Conservation (phyloP, 306 rosid genomes). For the Lotus japonicus region DNA sequence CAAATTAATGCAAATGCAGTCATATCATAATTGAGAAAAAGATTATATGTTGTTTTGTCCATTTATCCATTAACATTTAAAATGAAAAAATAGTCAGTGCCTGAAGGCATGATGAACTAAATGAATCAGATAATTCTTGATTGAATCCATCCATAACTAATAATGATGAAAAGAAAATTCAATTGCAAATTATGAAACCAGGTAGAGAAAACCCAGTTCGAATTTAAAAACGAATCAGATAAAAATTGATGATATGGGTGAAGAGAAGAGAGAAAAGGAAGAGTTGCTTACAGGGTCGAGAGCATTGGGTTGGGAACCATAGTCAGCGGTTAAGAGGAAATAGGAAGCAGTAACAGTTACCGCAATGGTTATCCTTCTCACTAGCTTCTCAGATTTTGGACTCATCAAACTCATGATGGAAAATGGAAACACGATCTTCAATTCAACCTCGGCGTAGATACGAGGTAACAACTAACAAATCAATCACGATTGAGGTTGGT, state of each 20-base stretch:
- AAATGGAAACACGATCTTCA: background rate
- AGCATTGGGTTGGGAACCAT: conserved; percentile 73
- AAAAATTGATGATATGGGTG: background rate
- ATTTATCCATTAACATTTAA: background rate
- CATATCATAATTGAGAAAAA: background rate
- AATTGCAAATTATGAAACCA: background rate
- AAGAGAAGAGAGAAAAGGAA: background rate
- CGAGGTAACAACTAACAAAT: too few species aligned
- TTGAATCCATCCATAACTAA: too few species aligned
- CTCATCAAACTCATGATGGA: conserved; percentile 36
- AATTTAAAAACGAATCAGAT: background rate
- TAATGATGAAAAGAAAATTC: too few species aligned
- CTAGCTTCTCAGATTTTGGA: conserved; percentile 55
- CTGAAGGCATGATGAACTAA: conserved; percentile 2
- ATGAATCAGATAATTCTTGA: too few species aligned
- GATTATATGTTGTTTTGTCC: background rate
- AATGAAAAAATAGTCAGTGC: background rate
- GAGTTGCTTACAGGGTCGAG: conserved; percentile 69
- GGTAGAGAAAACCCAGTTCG: background rate
- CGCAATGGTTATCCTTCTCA: conserved; percentile 59
- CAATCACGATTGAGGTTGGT: too few species aligned
- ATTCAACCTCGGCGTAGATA: background rate
- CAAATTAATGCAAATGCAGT: background rate
- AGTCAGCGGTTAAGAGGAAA: conserved; percentile 87
- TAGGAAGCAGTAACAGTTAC: conserved; percentile 76